Evolutionary conservation across 306 rosid genomes (phyloP), one percentile per base, ranked within the genome.

Genomic region (Neltuma alba): DNA sequence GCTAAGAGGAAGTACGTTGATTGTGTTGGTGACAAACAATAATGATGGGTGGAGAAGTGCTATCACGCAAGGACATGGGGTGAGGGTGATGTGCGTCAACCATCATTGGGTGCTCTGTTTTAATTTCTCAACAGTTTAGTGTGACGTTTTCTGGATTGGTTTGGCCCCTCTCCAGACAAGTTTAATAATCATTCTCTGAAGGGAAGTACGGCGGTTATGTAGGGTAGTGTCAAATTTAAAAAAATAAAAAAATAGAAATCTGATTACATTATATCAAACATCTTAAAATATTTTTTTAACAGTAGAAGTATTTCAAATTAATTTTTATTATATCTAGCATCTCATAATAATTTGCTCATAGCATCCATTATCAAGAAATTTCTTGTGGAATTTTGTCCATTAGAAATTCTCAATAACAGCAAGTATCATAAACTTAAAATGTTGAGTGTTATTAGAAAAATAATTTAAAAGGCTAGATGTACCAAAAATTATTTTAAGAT

Each of bases 1-100:
- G 62, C 15, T n/a, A 58, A 31, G 78, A 63, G 18, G 68, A 64
- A 66, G 76, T 72, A 36, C 47, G 2, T 66, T 78, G 60, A 83
- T 83, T 78, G 68, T 60, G 34, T 74, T 54, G 80, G 52, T 28
- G 61, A 78, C 16, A 0, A 47, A 78, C 25, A 1, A 58, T 74
- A 20, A 13, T 74, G 55, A 58, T 60, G 66, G 66, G 37, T 60
- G 66, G 37, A 12, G 10, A 12, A 25, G 28, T 28, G 66, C 6
- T 13, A 11, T 60, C 66, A 12, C 36, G 5, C 37, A 28, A 27
- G 37, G n/a, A 27, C 66, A 28, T 57, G 7, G 33, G 33, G 12
- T 60, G 28, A n/a, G 66, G 66, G 66, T 60, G 12, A 60, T 28
- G 15, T 36, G 27, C 1, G 28, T 6, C 27, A 31, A 62, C 23